A percentile compares a stretch with the other conserved stretches of the same genome.
Conservation (phyloP, 169 alveolate genomes). For the Plasmodium relictum region DNA sequence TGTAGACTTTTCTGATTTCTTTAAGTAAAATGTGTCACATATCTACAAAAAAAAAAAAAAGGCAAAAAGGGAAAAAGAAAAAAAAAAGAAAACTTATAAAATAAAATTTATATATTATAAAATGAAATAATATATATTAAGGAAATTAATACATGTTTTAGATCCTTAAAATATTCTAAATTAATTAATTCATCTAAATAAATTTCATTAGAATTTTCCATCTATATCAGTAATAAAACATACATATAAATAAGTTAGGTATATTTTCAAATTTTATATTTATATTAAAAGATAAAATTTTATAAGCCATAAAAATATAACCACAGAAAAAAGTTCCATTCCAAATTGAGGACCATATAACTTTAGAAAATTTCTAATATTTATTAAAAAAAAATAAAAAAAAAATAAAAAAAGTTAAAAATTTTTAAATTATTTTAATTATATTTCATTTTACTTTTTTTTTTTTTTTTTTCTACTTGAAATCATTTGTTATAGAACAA, state of each 20-base stretch:
- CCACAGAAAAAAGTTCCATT: conserved; percentile 56
- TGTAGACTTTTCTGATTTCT: conserved; percentile 69
- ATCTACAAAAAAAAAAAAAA: conserved; percentile 5
- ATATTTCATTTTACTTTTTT: neutral
- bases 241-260: neutral
- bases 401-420: neutral
- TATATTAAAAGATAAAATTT: neutral
- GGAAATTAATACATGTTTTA: conserved; percentile 32
- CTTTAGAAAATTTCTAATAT: conserved; percentile 47
- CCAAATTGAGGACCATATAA: conserved; percentile 70
- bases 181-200: conserved; percentile 10
- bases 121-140: neutral
- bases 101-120: neutral
- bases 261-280: neutral
- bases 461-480: conserved; percentile 17
- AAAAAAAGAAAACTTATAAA: neutral
- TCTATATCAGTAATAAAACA: conserved; percentile 5
- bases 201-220: conserved; percentile 32
- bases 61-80: neutral
- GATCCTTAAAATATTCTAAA: conserved; percentile 20
- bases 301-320: neutral
- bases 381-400: conserved; percentile 3
- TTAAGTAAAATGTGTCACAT: conserved; percentile 33
- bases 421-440: neutral
- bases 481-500: conserved; percentile 55